A percentile compares a stretch with the other conserved stretches of the same genome.
phyloP scores from a whole-genome alignment of 2,329 filamentous ascomycete genomes.

The Capronia americana region DNA sequence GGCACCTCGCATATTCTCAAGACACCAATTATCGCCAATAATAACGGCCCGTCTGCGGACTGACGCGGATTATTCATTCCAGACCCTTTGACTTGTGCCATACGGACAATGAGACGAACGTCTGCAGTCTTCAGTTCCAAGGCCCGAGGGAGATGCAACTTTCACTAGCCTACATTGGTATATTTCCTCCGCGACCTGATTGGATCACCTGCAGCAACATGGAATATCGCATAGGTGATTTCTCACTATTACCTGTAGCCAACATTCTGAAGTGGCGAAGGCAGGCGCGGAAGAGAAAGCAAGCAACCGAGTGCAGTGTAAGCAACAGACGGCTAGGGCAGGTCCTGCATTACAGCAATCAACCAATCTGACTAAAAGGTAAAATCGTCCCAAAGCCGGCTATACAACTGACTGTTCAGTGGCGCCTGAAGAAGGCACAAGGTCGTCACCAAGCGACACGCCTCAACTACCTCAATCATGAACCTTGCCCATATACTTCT shows the following conservation, averaged over 20 bases:
- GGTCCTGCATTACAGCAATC: background rate
- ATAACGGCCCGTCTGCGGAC: background rate
- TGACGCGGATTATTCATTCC: background rate
- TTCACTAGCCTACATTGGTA: conserved; percentile 5
- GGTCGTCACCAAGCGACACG: background rate
- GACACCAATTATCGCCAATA: background rate
- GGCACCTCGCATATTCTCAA: background rate
- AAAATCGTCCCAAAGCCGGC: background rate
- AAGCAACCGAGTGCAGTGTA: background rate
- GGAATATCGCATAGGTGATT: background rate
- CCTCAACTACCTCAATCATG: conserved; percentile 17
- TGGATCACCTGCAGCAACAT: background rate
- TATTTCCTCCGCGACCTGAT: background rate
- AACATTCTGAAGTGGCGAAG: background rate
- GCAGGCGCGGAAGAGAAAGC: background rate
- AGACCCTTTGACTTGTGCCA: background rate
- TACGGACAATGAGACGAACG: background rate
- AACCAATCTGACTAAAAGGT: background rate
- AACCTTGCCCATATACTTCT: conserved; percentile 31
- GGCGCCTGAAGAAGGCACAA: background rate
- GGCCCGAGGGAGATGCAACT: background rate
- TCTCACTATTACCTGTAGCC: background rate
- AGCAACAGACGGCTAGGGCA: background rate
- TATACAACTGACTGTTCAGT: background rate
- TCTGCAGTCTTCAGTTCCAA: background rate